A percentile compares a stretch with the other conserved stretches of the same genome.
Conservation (phyloP, 805 yeast species). For the Yamadazyma kitorensis region DNA sequence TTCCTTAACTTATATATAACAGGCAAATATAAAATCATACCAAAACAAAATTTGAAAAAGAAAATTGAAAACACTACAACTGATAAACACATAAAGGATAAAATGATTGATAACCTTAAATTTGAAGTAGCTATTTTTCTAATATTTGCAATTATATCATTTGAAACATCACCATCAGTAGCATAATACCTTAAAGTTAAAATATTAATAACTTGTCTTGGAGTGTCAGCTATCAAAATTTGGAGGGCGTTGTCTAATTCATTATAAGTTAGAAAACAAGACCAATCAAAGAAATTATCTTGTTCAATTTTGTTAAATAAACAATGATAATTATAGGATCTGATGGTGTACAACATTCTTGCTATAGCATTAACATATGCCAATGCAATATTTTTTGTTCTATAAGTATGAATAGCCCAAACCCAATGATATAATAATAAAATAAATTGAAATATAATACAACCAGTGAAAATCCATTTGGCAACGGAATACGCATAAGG, state of each 20-base stretch:
- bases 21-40: conserved; percentile 50
- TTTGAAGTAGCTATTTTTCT: conserved; percentile 58
- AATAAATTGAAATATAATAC: conserved; percentile 69
- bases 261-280: conserved; percentile 62
- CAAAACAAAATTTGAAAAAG: conserved; percentile 53
- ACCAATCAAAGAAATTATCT: conserved; percentile 61
- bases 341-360: conserved; percentile 52
- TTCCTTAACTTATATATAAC: conserved; percentile 44
- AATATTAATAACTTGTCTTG: conserved; percentile 83
- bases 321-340: conserved; percentile 64
- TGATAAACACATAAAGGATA: conserved; percentile 74
- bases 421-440: conserved; percentile 55
- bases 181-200: conserved; percentile 58
- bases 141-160: conserved; percentile 47
- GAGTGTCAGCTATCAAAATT: conserved; percentile 75
- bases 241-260: conserved; percentile 61
- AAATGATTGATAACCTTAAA: conserved; percentile 62
- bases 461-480: conserved; percentile 74
- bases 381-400: conserved; percentile 62
- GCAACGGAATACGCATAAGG: conserved; percentile 50
- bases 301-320: conserved; percentile 65
- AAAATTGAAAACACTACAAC: conserved; percentile 72
- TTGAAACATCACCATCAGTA: conserved; percentile 43
- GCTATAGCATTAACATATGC: conserved; percentile 70
- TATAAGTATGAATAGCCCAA: conserved; percentile 56